These are phyloP conservation scores for Myriosclerotinia curreyana DNA, from an alignment of 2,329 filamentous ascomycete species.

Conservation along the genomic window DNA sequence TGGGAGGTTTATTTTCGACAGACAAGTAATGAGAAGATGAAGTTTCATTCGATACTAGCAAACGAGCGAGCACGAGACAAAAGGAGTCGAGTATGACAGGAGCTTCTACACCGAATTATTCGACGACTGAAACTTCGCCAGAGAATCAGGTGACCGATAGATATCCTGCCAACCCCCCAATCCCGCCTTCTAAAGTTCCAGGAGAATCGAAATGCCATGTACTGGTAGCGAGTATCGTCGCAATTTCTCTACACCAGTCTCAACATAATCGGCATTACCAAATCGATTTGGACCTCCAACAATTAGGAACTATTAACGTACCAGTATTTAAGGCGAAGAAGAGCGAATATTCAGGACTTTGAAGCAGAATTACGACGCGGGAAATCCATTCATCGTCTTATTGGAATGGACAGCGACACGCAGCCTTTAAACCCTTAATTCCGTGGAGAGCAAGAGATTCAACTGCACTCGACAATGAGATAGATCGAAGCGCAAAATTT, in stretches of 20 bases:
- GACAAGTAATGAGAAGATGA: constrained; percentile 8
- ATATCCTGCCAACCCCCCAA: neutral
- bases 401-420: neutral
- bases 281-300: neutral
- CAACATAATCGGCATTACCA: neutral
- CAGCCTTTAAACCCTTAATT: neutral
- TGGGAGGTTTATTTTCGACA: neutral
- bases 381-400: neutral
- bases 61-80: neutral
- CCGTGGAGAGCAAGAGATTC: neutral
- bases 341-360: neutral
- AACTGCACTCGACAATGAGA: neutral
- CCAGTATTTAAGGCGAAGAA: neutral
- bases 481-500: neutral
- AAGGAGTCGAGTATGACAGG: neutral
- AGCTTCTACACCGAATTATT: neutral
- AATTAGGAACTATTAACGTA: neutral
- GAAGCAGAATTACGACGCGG: neutral
- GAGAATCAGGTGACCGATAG: neutral
- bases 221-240: constrained; percentile 4
- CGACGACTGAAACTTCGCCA: neutral
- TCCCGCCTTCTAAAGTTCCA: constrained; percentile 5
- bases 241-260: constrained; percentile 13
- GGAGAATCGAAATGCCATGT: neutral
- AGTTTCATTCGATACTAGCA: neutral